Evolutionary conservation across 1,284 basidiomycete species (phyloP).

Genomic region (Apiotrichum domesticum): DNA sequence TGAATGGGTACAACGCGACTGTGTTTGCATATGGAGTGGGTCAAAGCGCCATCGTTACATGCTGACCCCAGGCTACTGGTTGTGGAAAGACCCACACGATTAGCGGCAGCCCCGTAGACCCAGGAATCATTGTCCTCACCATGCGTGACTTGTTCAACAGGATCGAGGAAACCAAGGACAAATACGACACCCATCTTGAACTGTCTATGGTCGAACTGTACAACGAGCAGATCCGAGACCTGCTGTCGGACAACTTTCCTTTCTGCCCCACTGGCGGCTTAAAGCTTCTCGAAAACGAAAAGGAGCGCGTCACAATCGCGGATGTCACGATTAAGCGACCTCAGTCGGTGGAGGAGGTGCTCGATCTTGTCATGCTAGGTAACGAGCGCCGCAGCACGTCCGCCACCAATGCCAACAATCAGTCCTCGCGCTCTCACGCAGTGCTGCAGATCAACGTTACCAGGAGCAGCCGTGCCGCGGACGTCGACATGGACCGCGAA

Average conservation of each 20-base stretch:
- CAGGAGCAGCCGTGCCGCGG: conserved; percentile 56
- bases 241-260: conserved; percentile 64
- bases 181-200: conserved; percentile 74
- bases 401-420: conserved; percentile 87
- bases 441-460: conserved; percentile 89
- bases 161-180: conserved; percentile 74
- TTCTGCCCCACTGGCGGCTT: conserved; percentile 67
- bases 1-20: conserved; percentile 94
- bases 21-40: conserved; percentile 95
- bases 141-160: conserved; percentile 91
- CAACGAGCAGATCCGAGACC: conserved; percentile 95
- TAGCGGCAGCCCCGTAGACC: conserved; percentile 76
- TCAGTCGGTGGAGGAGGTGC: conserved; percentile 78
- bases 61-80: conserved; percentile 70
- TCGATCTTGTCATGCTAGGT: conserved; percentile 79
- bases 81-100: conserved; percentile 98
- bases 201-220: conserved; percentile 96
- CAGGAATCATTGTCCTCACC: conserved; percentile 90
- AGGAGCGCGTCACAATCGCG: conserved; percentile 69
- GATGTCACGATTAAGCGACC: conserved; percentile 75
- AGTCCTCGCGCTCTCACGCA: conserved; percentile 90
- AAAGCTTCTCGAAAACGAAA: conserved; percentile 84
- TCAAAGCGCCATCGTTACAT: conserved; percentile 15
- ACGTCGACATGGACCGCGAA: conserved; percentile 38
- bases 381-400: conserved; percentile 84